Evolutionary conservation across 1,284 basidiomycete genomes (phyloP).

Genomic region (Entoloma clypeatum): DNA sequence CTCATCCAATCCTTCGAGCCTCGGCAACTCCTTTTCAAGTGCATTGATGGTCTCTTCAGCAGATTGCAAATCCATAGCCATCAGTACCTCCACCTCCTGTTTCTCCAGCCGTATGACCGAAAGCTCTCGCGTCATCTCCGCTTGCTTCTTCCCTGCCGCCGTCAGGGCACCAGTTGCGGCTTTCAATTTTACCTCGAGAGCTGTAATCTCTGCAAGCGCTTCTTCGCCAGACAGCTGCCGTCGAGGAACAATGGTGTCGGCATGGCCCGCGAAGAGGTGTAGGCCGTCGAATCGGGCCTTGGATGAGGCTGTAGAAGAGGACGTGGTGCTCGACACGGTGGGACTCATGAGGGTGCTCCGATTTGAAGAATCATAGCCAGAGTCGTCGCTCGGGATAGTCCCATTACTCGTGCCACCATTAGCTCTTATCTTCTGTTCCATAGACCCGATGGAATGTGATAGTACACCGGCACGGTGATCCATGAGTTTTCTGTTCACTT

Average conservation of each 20-base stretch:
- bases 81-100: slow-evolving; percentile 56
- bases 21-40: slow-evolving; percentile 57
- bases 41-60: slow-evolving; percentile 60
- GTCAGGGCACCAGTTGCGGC: slow-evolving; percentile 53
- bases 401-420: slow-evolving; percentile 22
- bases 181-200: slow-evolving; percentile 57
- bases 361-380: slow-evolving; percentile 51
- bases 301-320: slow-evolving; percentile 40
- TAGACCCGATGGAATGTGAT: slow-evolving; percentile 60
- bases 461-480: slow-evolving; percentile 78
- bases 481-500: slow-evolving; percentile 57
- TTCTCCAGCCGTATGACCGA: slow-evolving; percentile 59
- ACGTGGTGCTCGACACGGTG: slow-evolving; percentile 43
- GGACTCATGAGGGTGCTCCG: slow-evolving; percentile 52
- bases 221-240: slow-evolving; percentile 34
- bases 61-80: slow-evolving; percentile 60
- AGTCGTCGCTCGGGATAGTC: slow-evolving; percentile 35
- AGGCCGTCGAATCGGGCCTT: slow-evolving; percentile 69
- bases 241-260: slow-evolving; percentile 53
- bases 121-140: slow-evolving; percentile 57
- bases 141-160: slow-evolving; percentile 56
- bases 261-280: slow-evolving; percentile 78
- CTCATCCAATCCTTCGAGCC: slow-evolving; percentile 49
- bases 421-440: slow-evolving; percentile 57
- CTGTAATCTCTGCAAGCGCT: slow-evolving; percentile 38